Evolutionary conservation across 306 rosid genomes (phyloP), one percentile per base, ranked within the genome.

Genomic region (Prunus kanzakura): DNA sequence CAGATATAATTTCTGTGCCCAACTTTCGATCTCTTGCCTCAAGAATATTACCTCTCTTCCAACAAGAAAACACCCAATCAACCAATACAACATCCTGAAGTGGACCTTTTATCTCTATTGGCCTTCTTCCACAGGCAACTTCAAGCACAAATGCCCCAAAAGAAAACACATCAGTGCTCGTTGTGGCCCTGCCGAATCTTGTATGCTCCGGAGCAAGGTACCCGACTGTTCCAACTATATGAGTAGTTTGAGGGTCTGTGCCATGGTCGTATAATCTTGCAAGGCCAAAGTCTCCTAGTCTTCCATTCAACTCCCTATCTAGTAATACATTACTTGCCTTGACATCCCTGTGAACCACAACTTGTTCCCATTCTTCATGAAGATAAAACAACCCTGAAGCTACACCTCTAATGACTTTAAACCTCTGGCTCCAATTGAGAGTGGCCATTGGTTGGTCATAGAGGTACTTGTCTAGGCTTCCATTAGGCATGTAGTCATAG

Each of bases 391-490:
- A 57, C 4, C 77, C 84, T 0, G 82, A 72, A 2, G 87, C 82
- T 4, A 84, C 87, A 0, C 82, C 87, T 73, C 69, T 80, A 2
- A 84, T 76, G 66, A 76, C 65, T 20, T 65, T 7, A 54, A 80
- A 76, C 43, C 87, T 80, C 52, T 84, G 60, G 60, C 60, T 0
- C 23, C 23, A 55, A 55, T 19, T 55, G 22, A 55, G 60, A 55
- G 60, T 55, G 25, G 6, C 25, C 1, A 0, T 3, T 5, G 60
- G 60, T 19, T 55, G 60, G 23, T 19, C 0, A 4, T 57, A 57
- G 29, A 89, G 70, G 68, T 78, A 84, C 57, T 77, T 82, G 60
- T 91, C 93, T 2, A 91, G 72, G 81, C 96, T 91, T 79, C 93
- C 96, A 64, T 91, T 91, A 15, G 80, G 78, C 96, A 88, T 38